These are phyloP conservation scores for Phanerochaete sordida DNA, from an alignment of 768 basidiomycete species.

Conservation along the genomic window DNA sequence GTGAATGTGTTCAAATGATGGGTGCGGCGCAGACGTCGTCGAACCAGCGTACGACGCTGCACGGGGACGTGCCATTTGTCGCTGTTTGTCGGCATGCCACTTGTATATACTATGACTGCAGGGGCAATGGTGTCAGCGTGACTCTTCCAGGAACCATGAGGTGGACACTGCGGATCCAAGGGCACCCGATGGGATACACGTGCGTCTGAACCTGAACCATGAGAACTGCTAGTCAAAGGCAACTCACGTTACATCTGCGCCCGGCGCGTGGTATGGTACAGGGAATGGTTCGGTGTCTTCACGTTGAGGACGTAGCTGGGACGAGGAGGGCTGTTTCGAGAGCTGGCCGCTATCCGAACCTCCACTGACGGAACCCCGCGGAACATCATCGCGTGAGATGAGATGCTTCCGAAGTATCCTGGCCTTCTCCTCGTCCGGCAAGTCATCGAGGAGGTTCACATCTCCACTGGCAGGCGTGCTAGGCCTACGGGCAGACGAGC, in stretches of 20 bases:
- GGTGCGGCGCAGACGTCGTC: conserved; percentile 49
- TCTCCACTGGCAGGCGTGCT: conserved; percentile 28
- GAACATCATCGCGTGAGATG: conserved; percentile 52
- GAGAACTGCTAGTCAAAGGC: conserved; percentile 4
- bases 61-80: conserved; percentile 57
- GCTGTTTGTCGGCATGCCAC: conserved; percentile 78
- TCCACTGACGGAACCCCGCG: conserved; percentile 21
- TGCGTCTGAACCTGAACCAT: background rate
- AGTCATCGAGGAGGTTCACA: conserved; percentile 45
- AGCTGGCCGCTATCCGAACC: conserved; percentile 29
- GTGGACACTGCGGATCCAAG: background rate
- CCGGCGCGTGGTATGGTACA: conserved; percentile 83
- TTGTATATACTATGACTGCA: conserved; percentile 91
- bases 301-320: conserved; percentile 24
- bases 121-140: conserved; percentile 5
- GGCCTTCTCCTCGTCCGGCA: conserved; percentile 82
- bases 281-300: conserved; percentile 73
- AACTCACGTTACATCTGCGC: conserved; percentile 91
- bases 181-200: background rate
- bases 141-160: conserved; percentile 3
- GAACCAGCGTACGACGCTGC: conserved; percentile 68
- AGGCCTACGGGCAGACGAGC: conserved; percentile 30
- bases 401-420: conserved; percentile 78
- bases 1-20: conserved; percentile 89
- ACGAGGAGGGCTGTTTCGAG: conserved; percentile 25